Base-by-base conservation (phyloP, 768 basidiomycete species). In the Amanita phalloides region DNA sequence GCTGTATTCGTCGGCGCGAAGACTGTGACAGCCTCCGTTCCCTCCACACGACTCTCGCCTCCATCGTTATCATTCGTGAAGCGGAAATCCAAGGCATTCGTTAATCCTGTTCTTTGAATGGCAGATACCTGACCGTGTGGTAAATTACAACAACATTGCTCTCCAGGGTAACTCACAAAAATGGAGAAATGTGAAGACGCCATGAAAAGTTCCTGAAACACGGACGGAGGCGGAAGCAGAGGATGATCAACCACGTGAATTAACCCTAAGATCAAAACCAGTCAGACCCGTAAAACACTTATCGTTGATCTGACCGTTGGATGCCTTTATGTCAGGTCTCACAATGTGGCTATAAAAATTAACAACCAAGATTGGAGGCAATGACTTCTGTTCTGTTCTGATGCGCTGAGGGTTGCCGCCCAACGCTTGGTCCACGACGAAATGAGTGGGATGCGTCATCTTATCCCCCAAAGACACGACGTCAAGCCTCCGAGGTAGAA, bases 231-330 rank as follows among this genome's bases (percentile, higher is more conserved):
- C 23, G 77, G 78, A 25, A 82, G 65, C 8, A 84, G 65, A 3
- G 82, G 80, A 57, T 73, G 70, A 53, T 73, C 69, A 45, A 83
- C 63, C 13, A 71, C 70, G 60, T 85, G 80, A 13, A 83, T 68
- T 42, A 76, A 36, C 23, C 75, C 75, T 77, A 43, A 1, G 20
- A 37, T 28, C 41, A 11, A 10, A 10, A 43, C 28, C 8, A 50
- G 33, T 54, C 20, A 47, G 6, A 32, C 32, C 26, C 13, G n/a
- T 3, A 38, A 20, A 5, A 2, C 33, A 36, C n/a, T 35, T 46
- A 45, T 13, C 3, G 37, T 37, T 26, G 17, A 37, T 8, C 67
- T 17, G n/a, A 76, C 82, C 82, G 58, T 83, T 83, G 25, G 64
- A 61, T 21, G 77, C 71, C 49, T 67, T 61, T 10, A 70, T 62